Conservation (phyloP, 345 rosid genomes). For the Eucalyptus regnans region DNA sequence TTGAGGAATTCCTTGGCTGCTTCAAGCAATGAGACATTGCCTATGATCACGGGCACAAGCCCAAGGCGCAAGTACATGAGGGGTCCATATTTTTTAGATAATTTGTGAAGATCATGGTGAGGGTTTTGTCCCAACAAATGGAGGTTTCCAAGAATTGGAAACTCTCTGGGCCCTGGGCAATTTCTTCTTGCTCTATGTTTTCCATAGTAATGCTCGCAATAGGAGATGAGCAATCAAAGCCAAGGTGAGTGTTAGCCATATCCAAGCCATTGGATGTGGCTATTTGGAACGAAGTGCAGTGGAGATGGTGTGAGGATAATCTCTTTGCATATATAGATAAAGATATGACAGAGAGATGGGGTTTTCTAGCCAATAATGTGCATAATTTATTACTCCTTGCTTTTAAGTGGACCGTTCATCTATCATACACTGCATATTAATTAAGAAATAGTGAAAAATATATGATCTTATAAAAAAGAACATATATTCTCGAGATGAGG, state of each 20-base stretch:
- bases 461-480: neutral
- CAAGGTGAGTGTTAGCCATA: neutral
- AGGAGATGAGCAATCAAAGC: neutral
- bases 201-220: constrained; percentile 7
- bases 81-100: constrained; percentile 26
- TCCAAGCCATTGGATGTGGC: neutral
- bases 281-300: neutral
- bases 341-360: neutral
- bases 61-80: constrained; percentile 27
- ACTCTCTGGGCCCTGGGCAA: constrained; percentile 33
- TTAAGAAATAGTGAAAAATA: too few relatives aligned
- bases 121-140: constrained; percentile 13
- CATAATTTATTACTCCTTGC: neutral
- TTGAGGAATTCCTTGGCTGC: constrained; percentile 27
- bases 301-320: neutral
- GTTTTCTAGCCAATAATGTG: neutral
- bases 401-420: neutral
- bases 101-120: constrained; percentile 13
- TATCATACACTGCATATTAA: neutral
- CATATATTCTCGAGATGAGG: neutral
- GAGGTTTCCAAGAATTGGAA: constrained; percentile 23
- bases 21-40: constrained; percentile 13
- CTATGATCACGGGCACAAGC: constrained; percentile 2
- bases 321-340: neutral
- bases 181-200: constrained; percentile 10